A percentile compares a stretch with the other conserved stretches of the same genome.
phyloP scores from a whole-genome alignment of 345 rosid genomes.

The Erysimum cheiranthoides region DNA sequence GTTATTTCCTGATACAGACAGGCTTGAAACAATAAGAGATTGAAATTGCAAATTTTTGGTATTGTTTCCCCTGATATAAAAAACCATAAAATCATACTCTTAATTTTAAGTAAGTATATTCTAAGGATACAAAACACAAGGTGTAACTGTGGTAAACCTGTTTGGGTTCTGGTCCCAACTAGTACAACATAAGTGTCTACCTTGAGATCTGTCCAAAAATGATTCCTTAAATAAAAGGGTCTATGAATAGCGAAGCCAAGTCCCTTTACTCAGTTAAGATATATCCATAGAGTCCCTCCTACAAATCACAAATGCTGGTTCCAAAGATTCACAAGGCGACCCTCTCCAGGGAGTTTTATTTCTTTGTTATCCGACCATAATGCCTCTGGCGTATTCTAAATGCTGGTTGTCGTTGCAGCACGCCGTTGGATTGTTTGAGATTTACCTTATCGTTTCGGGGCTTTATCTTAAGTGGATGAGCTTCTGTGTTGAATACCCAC shows the following conservation, averaged over 20 bases:
- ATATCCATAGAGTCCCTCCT: conserved; percentile 9
- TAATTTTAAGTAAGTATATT: not conserved
- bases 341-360: conserved; percentile 29
- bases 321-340: conserved; percentile 26
- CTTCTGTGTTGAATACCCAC: conserved; percentile 99
- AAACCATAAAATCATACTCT: not conserved
- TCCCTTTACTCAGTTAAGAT: conserved; percentile 3
- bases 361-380: conserved; percentile 38
- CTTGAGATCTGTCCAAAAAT: conserved; percentile 15
- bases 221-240: conserved; percentile 33
- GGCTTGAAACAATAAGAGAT: not conserved
- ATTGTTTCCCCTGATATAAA: not conserved
- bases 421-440: conserved; percentile 24
- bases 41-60: not conserved
- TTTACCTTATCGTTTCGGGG: conserved; percentile 43
- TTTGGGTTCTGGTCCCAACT: conserved; percentile 22
- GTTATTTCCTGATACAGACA: not conserved
- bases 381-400: conserved; percentile 42
- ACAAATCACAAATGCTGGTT: conserved; percentile 27
- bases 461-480: conserved; percentile 82
- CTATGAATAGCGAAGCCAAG: conserved; percentile 16
- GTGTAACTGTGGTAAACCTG: not conserved
- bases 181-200: conserved; percentile 9
- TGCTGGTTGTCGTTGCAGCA: conserved; percentile 26
- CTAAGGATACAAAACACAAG: conserved; percentile 24